Percentiles rank a stretch among this genome's conserved stretches.
Conservation (phyloP, 768 basidiomycete genomes). For the Austroboletus festivus region DNA sequence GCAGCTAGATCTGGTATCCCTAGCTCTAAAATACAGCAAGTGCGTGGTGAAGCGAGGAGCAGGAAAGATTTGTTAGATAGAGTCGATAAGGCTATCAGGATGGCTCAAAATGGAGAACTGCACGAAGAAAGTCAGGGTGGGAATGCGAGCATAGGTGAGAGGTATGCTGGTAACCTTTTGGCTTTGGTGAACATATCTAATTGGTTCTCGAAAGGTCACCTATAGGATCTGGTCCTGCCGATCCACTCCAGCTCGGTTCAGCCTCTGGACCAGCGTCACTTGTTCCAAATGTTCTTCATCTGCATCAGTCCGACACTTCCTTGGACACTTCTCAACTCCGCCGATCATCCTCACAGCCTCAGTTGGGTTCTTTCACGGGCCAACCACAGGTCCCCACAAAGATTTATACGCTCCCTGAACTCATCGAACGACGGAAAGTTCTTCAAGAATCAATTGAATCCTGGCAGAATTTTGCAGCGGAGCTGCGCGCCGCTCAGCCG, state of each 20-base stretch:
- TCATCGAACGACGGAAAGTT: slow-evolving; percentile 19
- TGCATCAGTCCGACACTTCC: slow-evolving; percentile 9
- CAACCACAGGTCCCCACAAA: slow-evolving; percentile 17
- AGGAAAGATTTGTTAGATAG: slow-evolving; percentile 31
- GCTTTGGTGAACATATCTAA: slow-evolving; percentile 4
- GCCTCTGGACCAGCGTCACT: slow-evolving; percentile 5
- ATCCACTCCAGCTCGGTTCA: background rate
- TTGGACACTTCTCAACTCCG: slow-evolving; percentile 21
- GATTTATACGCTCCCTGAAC: slow-evolving; percentile 25
- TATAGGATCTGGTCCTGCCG: slow-evolving; percentile 1
- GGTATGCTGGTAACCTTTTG: slow-evolving; percentile 11
- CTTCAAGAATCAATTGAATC: slow-evolving; percentile 29
- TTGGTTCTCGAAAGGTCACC: slow-evolving; percentile 12
- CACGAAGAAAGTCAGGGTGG: slow-evolving; percentile 3
- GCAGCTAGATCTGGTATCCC: slow-evolving; percentile 33
- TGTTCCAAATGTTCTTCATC: background rate
- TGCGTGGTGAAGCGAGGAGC: slow-evolving; percentile 29
- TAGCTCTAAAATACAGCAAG: slow-evolving; percentile 29
- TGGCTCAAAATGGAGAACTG: slow-evolving; percentile 23
- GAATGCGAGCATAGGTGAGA: slow-evolving; percentile 5
- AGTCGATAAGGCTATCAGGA: slow-evolving; percentile 28
- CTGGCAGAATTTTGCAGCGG: slow-evolving; percentile 18
- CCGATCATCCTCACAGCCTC: slow-evolving; percentile 30
- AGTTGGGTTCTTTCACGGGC: slow-evolving; percentile 16
- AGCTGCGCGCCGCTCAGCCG: slow-evolving; percentile 17